These are phyloP conservation scores for Cyclotella choctawhatcheeana DNA, from an alignment of 108 stramenopile genomes.

Conservation along the genomic window DNA sequence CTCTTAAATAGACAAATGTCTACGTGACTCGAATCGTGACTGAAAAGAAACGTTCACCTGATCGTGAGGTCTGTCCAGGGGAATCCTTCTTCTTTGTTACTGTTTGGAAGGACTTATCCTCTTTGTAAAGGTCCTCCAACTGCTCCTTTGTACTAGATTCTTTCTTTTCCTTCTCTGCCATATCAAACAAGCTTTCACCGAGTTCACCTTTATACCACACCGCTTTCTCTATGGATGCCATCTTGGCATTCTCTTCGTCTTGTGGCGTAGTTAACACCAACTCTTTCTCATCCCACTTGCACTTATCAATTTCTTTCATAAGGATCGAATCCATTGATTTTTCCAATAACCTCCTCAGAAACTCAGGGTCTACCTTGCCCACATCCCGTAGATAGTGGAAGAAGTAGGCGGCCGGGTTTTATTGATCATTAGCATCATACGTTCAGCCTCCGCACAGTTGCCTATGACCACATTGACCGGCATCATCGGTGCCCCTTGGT, in stretches of 20 bases:
- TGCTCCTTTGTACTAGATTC: neutral
- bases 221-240: neutral
- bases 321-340: neutral
- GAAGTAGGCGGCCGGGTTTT: neutral
- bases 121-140: neutral
- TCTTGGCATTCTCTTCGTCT: neutral
- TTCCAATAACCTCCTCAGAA: neutral
- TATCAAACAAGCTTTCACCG: neutral
- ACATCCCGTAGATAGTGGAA: neutral
- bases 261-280: neutral
- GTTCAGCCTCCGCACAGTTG: slow-evolving; percentile 6
- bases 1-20: no score
- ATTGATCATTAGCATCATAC: slow-evolving; percentile 8
- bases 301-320: neutral
- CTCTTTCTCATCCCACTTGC: neutral
- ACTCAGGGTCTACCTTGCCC: neutral
- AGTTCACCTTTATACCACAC: slow-evolving; percentile 5
- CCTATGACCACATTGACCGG: neutral
- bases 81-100: neutral
- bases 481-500: slow-evolving; percentile 6
- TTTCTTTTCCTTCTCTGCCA: neutral
- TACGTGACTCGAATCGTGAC: no score
- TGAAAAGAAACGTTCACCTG: no score
- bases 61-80: no score
- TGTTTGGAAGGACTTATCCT: neutral